Evolutionary conservation across 805 yeast genomes (phyloP).

Genomic region (Saccharomycopsis sp.): DNA sequence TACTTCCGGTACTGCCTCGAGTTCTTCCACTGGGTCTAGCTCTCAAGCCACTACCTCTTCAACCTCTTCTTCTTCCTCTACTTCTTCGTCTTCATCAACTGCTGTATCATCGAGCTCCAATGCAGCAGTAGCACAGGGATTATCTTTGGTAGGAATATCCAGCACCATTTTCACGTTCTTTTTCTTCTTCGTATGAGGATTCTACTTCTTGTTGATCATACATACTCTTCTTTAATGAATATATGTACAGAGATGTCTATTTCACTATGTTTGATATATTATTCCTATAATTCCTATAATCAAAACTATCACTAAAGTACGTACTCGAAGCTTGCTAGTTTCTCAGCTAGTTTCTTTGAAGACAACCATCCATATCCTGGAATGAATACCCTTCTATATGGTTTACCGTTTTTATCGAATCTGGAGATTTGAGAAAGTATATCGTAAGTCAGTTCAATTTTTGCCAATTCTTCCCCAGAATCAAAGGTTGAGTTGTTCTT

Average conservation of each 20-base stretch:
- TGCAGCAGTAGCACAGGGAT: background rate
- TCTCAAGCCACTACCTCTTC: too few relatives aligned
- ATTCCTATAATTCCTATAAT: background rate
- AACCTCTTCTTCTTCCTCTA: background rate
- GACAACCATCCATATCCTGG: constrained; percentile 49
- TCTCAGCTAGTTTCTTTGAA: constrained; percentile 21
- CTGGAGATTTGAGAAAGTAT: constrained; percentile 19
- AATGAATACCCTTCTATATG: constrained; percentile 38
- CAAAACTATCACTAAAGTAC: background rate
- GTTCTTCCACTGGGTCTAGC: too few relatives aligned
- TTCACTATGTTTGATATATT: background rate
- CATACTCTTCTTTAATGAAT: too few relatives aligned
- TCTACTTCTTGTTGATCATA: background rate
- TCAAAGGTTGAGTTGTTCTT: background rate
- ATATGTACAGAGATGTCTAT: too few relatives aligned
- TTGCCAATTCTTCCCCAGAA: background rate
- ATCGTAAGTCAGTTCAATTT: background rate
- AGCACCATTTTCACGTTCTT: background rate
- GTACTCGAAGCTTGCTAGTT: background rate
- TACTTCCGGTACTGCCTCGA: too few relatives aligned
- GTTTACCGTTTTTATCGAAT: constrained; percentile 34
- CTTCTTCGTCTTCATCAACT: background rate
- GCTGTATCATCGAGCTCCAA: background rate
- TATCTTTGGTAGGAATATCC: background rate
- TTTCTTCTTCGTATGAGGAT: background rate